Percentiles rank a stretch among this genome's conserved stretches.
Conservation (phyloP, 306 rosid species). For the Malus domestica region ASM211411v1 NC_041792.1:4273001-4273500, state of each 20-base stretch:
- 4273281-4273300: background rate
- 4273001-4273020: background rate
- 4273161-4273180: background rate
- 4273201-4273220: background rate
- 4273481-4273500: constrained; percentile 45
- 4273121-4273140: background rate
- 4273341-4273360: constrained; percentile 37
- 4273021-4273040: background rate
- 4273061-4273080: background rate
- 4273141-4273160: background rate
- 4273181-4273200: background rate
- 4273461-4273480: constrained; percentile 44
- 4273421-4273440: background rate
- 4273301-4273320: constrained; percentile 40
- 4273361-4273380: constrained; percentile 1
- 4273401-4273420: background rate
- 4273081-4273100: background rate
- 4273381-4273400: background rate
- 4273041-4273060: background rate
- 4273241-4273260: background rate
- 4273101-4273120: background rate
- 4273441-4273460: background rate
- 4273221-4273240: background rate
- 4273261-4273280: background rate
- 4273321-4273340: constrained; percentile 35